Evolutionary conservation across 257 asterid species (phyloP), one percentile per base, ranked within the genome.

Genomic region (Capsicum rhomboideum): DNA sequence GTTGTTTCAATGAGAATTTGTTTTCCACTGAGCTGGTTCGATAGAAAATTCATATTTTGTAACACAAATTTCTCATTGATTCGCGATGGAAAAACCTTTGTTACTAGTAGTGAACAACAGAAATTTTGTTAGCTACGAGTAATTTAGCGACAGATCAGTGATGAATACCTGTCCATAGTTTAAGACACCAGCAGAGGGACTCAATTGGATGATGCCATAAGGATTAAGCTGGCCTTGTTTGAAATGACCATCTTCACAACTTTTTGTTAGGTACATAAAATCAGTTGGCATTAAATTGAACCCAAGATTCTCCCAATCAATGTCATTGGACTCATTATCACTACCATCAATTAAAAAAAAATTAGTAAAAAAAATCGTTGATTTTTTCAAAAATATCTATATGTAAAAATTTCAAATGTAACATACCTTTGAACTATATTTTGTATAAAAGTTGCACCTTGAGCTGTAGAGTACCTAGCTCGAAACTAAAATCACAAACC

Each of bases 121-220:
- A 34, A 40, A 40, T 40, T 40, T 40, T 54, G 11, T 54, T 6
- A 16, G 58, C 1, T 53, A 53, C 58, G 1, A 53, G 2, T 14
- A 59, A 23, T 59, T 59, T 59, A 61, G 4, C 40, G 20, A 61
- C 2, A 26, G 10, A 26, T 61, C 11, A 61, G 6, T 0, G 40
- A 12, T 10, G 37, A 61, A 26, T 61, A 61, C 98, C 97, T 94
- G 98, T 6, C 98, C 98, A 83, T 94, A 93, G 54, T 94, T 94
- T 53, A 94, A 82, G 81, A 94, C 98, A 8, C 89, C 97, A 26
- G 98, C 95, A 31, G 90, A 89, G 82, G 98, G 98, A 79, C 93
- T 91, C 85, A 94, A 59, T 72, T 93, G 89, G 13, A 94, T 91
- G 31, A 87, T 91, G 6, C 97, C 97, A 58, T 86, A 94, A 9